Percentiles rank a stretch among this genome's conserved stretches.
Evolutionary conservation across 495 filamentous ascomycete species (phyloP).

Genomic region (Xylaria palmicola): DNA sequence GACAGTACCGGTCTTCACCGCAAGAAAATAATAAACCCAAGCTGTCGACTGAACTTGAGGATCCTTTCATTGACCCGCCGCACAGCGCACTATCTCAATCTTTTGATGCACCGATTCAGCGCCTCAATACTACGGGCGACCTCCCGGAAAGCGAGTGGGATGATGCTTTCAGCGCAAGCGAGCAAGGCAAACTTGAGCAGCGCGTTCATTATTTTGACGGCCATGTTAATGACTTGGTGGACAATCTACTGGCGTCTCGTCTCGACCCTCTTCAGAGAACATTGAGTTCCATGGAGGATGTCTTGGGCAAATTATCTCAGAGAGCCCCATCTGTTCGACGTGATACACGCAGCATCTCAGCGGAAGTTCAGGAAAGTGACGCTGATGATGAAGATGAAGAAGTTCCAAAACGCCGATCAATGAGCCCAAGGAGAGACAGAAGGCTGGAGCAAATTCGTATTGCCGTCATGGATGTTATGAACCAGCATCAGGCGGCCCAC

Average conservation of each 20-base stretch:
- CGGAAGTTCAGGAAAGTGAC: constrained; percentile 73
- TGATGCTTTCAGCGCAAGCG: constrained; percentile 75
- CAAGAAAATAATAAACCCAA: constrained; percentile 32
- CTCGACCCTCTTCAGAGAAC: constrained; percentile 76
- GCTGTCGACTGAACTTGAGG: constrained; percentile 43
- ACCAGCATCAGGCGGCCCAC: constrained; percentile 49
- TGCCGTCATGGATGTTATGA: constrained; percentile 76
- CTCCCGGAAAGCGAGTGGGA: constrained; percentile 87
- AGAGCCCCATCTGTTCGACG: constrained; percentile 45
- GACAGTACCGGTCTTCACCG: constrained; percentile 48
- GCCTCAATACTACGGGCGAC: constrained; percentile 63
- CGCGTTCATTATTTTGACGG: constrained; percentile 80
- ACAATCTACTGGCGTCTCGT: constrained; percentile 70
- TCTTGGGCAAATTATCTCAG: constrained; percentile 49
- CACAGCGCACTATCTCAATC: constrained; percentile 33
- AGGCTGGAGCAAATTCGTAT: constrained; percentile 80
- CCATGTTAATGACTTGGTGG: constrained; percentile 82
- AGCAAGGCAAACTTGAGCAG: constrained; percentile 74
- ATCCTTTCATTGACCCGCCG: constrained; percentile 47
- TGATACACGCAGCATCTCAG: constrained; percentile 58
- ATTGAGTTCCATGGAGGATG: constrained; percentile 71
- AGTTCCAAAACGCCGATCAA: constrained; percentile 60
- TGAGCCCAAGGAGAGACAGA: constrained; percentile 67
- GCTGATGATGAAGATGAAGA: constrained; percentile 93
- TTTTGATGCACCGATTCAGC: constrained; percentile 59